phyloP scores from a whole-genome alignment of 495 filamentous ascomycete species.

The Penicillium antarcticum region DNA sequence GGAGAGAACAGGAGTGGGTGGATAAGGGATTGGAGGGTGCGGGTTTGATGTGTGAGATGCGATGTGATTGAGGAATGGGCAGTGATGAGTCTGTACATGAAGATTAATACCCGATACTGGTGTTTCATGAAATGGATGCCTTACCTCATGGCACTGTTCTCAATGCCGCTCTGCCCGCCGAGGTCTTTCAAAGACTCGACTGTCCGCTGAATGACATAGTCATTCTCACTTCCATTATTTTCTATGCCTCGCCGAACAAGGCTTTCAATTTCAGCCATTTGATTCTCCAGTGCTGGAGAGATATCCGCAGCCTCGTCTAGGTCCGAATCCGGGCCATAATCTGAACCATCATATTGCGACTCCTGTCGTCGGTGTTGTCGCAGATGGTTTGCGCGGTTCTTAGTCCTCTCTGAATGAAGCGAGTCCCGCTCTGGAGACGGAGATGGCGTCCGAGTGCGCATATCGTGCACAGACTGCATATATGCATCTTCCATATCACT shows the following conservation, averaged over 20 bases:
- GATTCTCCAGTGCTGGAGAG: conserved; percentile 66
- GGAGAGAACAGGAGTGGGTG: conserved; percentile 59
- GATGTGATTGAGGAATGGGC: conserved; percentile 81
- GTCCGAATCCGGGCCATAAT: conserved; percentile 69
- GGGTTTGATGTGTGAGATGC: conserved; percentile 81
- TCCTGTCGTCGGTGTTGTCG: conserved; percentile 44
- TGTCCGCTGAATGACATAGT: conserved; percentile 67
- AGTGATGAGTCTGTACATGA: conserved; percentile 67
- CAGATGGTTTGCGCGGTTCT: conserved; percentile 27
- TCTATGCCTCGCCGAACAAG: conserved; percentile 70
- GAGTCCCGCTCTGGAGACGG: conserved; percentile 26
- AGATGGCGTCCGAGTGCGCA: conserved; percentile 28
- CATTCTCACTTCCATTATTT: conserved; percentile 63
- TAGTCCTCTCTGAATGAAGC: conserved; percentile 26
- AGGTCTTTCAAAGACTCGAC: conserved; percentile 73
- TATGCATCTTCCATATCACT: conserved; percentile 38
- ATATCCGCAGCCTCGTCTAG: conserved; percentile 65
- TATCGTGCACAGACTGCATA: conserved; percentile 20
- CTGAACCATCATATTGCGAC: conserved; percentile 56
- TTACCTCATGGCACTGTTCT: conserved; percentile 76
- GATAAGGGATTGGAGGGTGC: conserved; percentile 73
- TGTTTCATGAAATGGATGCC: conserved; percentile 13
- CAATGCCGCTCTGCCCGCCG: conserved; percentile 74
- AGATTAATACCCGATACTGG: conserved; percentile 16
- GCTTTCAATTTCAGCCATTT: conserved; percentile 74